Conservation (phyloP, 768 basidiomycete genomes). For the Lepiota subincarnata region DNA sequence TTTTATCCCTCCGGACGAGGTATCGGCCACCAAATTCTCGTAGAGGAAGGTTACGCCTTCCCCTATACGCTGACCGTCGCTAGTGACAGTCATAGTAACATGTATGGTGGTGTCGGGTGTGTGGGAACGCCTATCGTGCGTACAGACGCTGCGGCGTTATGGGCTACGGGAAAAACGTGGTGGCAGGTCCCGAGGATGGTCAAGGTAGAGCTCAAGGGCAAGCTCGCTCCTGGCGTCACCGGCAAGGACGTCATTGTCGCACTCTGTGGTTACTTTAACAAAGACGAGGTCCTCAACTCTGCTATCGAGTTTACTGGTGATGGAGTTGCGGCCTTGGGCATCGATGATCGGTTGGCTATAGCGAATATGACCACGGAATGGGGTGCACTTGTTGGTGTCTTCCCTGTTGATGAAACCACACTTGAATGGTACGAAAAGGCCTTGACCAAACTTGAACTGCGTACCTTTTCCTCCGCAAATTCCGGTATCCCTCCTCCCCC, state of each 20-base stretch:
- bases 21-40: conserved; percentile 95
- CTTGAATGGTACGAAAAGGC: conserved; percentile 82
- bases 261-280: conserved; percentile 91
- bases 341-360: conserved; percentile 95
- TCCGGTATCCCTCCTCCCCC: conserved; percentile 64
- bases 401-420: conserved; percentile 84
- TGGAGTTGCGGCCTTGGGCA: conserved; percentile 68
- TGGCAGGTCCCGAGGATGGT: conserved; percentile 99
- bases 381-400: conserved; percentile 95
- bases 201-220: conserved; percentile 86
- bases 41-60: conserved; percentile 98
- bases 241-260: conserved; percentile 99
- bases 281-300: conserved; percentile 94
- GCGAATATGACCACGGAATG: conserved; percentile 99
- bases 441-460: conserved; percentile 68
- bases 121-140: conserved; percentile 97
- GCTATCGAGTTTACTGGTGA: conserved; percentile 96
- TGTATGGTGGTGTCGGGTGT: conserved; percentile 98
- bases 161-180: conserved; percentile 99
- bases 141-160: conserved; percentile 90
- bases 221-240: conserved; percentile 82
- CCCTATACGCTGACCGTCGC: conserved; percentile 94
- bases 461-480: conserved; percentile 60
- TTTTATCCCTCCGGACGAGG: conserved; percentile 98
- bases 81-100: conserved; percentile 95